Evolutionary conservation across 2,329 filamentous ascomycete species (phyloP).

Genomic region (Blumeriella jaapii): DNA sequence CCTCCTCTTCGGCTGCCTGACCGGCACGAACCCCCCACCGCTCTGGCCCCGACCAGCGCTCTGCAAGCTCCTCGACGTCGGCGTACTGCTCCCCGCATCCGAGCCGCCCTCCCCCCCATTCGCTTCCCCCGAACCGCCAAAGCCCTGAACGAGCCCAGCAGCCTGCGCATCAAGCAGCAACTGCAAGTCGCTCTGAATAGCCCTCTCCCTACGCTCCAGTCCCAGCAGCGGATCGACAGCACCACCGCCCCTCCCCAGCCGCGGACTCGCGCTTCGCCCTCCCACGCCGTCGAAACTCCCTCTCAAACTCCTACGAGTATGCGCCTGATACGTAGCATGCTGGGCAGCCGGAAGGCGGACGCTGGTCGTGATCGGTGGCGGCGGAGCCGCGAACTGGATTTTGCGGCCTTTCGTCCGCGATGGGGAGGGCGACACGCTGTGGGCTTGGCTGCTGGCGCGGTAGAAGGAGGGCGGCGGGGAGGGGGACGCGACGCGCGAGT

Average conservation of each 20-base stretch:
- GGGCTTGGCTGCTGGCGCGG: conserved; percentile 10
- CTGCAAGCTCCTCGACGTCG: conserved; percentile 15
- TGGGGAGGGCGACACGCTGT: conserved; percentile 10
- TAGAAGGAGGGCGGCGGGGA: conserved; percentile 23
- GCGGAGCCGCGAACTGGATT: conserved; percentile 24
- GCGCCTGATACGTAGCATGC: background rate
- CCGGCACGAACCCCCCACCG: conserved; percentile 42
- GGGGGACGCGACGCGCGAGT: conserved; percentile 11
- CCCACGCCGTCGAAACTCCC: conserved; percentile 1
- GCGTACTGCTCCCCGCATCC: conserved; percentile 28
- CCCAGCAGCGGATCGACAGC: conserved; percentile 27
- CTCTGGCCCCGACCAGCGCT: conserved; percentile 12
- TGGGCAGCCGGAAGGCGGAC: conserved; percentile 10
- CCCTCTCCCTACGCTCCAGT: conserved; percentile 36
- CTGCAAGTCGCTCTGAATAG: conserved; percentile 47
- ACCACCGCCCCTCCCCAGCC: conserved; percentile 10
- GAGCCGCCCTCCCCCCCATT: conserved; percentile 27
- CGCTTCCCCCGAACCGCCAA: conserved; percentile 20
- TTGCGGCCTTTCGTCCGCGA: conserved; percentile 11
- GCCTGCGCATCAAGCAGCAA: conserved; percentile 46
- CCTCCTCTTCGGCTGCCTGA: conserved; percentile 42
- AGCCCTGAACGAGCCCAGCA: conserved; percentile 30
- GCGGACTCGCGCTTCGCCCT: conserved; percentile 5
- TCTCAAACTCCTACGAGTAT: background rate
- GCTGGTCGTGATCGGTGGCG: conserved; percentile 22